Evolutionary conservation across 2,329 filamentous ascomycete genomes (phyloP).

Genomic region (Colletotrichum sp.): DNA sequence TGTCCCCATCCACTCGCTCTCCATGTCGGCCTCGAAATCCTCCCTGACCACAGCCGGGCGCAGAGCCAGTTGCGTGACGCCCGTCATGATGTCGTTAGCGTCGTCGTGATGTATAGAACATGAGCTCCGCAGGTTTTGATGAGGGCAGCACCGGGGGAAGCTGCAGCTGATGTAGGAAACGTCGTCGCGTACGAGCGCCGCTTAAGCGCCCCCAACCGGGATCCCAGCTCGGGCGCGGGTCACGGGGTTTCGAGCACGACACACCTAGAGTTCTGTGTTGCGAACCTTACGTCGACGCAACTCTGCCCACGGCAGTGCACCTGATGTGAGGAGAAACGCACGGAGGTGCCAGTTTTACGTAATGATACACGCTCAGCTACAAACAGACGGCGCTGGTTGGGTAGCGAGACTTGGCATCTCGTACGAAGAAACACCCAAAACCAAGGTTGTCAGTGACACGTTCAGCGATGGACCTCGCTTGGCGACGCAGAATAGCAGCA

Average conservation of each 20-base stretch:
- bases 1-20: conserved; percentile 5
- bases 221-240: background rate
- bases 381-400: background rate
- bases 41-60: background rate
- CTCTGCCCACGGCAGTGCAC: background rate
- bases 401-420: conserved; percentile 11
- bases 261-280: conserved; percentile 4
- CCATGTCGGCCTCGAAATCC: conserved; percentile 5
- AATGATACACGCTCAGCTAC: conserved; percentile 11
- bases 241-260: conserved; percentile 1
- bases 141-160: background rate
- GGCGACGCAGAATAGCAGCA: background rate
- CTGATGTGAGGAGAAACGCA: conserved; percentile 12
- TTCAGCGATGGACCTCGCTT: background rate
- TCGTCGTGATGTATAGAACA: background rate
- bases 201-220: background rate
- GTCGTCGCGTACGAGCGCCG: background rate
- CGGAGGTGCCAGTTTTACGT: conserved; percentile 15
- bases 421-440: background rate
- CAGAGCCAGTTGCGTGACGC: background rate
- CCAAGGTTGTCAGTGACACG: background rate
- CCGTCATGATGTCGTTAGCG: background rate
- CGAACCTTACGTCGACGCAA: background rate
- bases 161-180: background rate
- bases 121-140: background rate